These are phyloP conservation scores for Tillandsia leiboldiana DNA, from an alignment of 176 grass and related monocot genomes.

Conservation along the genomic window DNA sequence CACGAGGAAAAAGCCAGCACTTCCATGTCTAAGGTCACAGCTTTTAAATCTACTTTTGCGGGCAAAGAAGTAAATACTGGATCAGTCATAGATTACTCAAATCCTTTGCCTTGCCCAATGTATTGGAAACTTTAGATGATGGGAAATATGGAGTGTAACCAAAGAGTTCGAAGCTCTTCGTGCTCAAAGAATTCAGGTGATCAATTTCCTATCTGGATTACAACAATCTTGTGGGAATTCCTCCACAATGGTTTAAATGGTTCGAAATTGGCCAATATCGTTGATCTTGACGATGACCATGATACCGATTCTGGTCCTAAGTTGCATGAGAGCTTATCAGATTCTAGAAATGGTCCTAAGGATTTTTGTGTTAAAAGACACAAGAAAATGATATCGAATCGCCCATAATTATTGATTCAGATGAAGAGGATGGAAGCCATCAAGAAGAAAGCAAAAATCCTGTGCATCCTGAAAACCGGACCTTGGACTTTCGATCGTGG, in stretches of 20 bases:
- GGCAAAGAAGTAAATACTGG: constrained; percentile 10
- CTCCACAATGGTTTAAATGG: not conserved
- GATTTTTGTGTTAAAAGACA: not conserved
- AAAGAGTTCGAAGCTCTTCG: constrained; percentile 36
- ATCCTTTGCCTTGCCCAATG: constrained; percentile 28
- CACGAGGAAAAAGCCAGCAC: not conserved
- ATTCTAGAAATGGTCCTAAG: not conserved
- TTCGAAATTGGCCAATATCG: constrained; percentile 11
- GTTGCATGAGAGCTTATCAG: not conserved
- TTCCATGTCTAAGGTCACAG: not conserved
- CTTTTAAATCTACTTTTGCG: constrained; percentile 2
- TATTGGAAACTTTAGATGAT: constrained; percentile 6
- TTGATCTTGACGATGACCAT: constrained; percentile 26
- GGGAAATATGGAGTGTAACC: constrained; percentile 39
- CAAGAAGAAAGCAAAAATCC: constrained; percentile 11
- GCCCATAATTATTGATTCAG: constrained; percentile 77
- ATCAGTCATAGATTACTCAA: constrained; percentile 10
- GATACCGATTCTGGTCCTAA: constrained; percentile 4
- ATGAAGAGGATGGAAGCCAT: constrained; percentile 60
- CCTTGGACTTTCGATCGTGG: constrained; percentile 18
- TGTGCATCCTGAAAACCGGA: constrained; percentile 11
- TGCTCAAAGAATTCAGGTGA: constrained; percentile 32
- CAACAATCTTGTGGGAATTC: constrained; percentile 3
- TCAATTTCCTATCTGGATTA: constrained; percentile 47
- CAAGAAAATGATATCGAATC: constrained; percentile 19